Evolutionary conservation across 225 moss, liverwort and hornwort species (phyloP).

Genomic region (Lunularia cruciata): DNA sequence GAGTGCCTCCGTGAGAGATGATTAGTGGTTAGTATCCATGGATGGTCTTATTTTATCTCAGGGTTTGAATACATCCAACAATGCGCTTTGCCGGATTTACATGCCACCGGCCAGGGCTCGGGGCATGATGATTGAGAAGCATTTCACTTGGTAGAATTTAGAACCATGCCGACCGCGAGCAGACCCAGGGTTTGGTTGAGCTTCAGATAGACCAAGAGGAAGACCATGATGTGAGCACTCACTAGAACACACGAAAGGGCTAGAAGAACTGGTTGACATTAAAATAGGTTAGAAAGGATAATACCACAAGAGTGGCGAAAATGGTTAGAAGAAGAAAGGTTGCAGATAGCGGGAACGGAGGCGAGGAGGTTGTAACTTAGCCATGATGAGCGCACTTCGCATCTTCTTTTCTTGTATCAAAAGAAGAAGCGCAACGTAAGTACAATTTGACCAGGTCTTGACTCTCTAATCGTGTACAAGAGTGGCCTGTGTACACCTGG

Average conservation of each 20-base stretch:
- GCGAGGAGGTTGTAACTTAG: not conserved
- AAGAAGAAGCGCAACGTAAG: not conserved
- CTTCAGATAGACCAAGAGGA: not conserved
- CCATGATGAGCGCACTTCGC: not conserved
- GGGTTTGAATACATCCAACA: not conserved
- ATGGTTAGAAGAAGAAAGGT: not conserved
- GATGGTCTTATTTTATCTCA: too few relatives aligned
- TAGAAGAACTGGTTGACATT: not conserved
- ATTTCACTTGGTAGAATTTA: not conserved
- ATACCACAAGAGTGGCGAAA: not conserved
- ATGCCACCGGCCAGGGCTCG: not conserved
- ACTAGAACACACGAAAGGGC: not conserved
- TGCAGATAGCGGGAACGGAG: not conserved
- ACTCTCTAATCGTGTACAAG: slow-evolving; percentile 27
- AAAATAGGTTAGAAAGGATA: not conserved
- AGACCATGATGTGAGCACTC: too few relatives aligned
- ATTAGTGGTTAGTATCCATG: too few relatives aligned
- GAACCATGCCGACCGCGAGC: not conserved
- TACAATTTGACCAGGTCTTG: slow-evolving; percentile 27
- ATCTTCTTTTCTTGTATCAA: not conserved
- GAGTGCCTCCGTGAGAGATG: too few relatives aligned
- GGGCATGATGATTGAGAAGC: not conserved
- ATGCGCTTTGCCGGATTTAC: not conserved
- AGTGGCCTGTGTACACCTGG: slow-evolving; percentile 24
- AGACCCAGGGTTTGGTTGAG: not conserved